Conservation (phyloP, 164 flowering plant genomes). For the Annona cherimola region DNA sequence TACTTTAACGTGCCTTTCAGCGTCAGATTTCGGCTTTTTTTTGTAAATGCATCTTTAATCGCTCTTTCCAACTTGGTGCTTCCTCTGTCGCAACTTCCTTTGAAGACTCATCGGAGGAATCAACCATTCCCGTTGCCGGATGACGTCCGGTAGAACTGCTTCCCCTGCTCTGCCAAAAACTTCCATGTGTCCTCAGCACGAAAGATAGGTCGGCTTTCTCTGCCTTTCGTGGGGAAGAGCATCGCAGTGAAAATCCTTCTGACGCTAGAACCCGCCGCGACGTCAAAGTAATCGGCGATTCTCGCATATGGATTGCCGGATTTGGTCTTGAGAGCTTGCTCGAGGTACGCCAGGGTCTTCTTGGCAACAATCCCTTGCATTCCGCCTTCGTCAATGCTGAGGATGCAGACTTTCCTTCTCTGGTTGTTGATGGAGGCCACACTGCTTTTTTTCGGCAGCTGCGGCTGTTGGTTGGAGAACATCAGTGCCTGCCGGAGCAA, state of each 20-base stretch:
- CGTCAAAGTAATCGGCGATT: too few species aligned
- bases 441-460: too few species aligned
- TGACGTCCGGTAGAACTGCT: constrained; percentile 20
- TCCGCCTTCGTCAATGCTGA: too few species aligned
- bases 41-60: constrained; percentile 55
- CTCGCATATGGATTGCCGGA: too few species aligned
- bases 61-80: constrained; percentile 29
- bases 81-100: too few species aligned
- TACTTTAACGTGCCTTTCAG: constrained; percentile 82
- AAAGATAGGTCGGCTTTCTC: constrained; percentile 44
- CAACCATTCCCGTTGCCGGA: constrained; percentile 14
- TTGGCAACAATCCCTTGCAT: too few species aligned
- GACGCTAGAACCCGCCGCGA: constrained; percentile 60
- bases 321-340: too few species aligned
- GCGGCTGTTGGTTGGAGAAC: too few species aligned
- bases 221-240: constrained; percentile 62
- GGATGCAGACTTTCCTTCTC: too few species aligned
- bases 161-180: constrained; percentile 57
- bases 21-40: constrained; percentile 44
- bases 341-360: too few species aligned
- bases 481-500: too few species aligned
- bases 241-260: constrained; percentile 92
- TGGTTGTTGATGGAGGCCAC: too few species aligned
- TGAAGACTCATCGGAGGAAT: constrained; percentile 8
- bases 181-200: constrained; percentile 81